These are phyloP conservation scores for Chenopodium suecicum DNA, from an alignment of 148 eudicot species.

Conservation along the genomic window DNA sequence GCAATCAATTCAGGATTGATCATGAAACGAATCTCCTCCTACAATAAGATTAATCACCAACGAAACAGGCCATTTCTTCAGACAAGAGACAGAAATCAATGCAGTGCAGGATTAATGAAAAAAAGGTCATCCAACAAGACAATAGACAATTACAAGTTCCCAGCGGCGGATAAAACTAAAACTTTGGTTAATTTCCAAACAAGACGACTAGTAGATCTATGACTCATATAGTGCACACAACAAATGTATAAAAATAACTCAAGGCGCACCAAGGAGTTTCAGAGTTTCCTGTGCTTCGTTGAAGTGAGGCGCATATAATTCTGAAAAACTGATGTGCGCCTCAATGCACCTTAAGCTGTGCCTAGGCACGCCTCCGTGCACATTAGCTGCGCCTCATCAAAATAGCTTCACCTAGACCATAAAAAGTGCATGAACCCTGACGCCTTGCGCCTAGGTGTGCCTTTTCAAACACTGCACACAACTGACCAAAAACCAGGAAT, in stretches of 20 bases:
- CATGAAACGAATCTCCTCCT: conserved; percentile 99
- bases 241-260: no score
- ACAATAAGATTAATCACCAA: conserved; percentile 22
- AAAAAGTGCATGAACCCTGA: no score
- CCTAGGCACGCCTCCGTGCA: no score
- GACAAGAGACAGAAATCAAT: conserved; percentile 3
- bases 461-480: not conserved
- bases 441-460: no score
- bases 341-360: no score
- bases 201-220: not conserved
- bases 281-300: no score
- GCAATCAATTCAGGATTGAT: conserved; percentile 91
- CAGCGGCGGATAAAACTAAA: not conserved
- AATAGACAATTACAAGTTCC: not conserved
- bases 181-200: not conserved
- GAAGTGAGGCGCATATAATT: no score
- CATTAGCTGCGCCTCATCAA: no score
- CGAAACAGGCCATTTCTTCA: conserved; percentile 11
- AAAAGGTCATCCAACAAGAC: not conserved
- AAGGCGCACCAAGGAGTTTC: no score
- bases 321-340: no score
- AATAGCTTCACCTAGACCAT: no score
- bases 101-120: not conserved
- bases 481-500: not conserved
- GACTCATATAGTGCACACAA: not conserved